A percentile compares a stretch with the other conserved stretches of the same genome.
These are phyloP conservation scores for Neurospora hispaniola DNA, from an alignment of 495 filamentous ascomycete species.

Conservation along the genomic window DNA sequence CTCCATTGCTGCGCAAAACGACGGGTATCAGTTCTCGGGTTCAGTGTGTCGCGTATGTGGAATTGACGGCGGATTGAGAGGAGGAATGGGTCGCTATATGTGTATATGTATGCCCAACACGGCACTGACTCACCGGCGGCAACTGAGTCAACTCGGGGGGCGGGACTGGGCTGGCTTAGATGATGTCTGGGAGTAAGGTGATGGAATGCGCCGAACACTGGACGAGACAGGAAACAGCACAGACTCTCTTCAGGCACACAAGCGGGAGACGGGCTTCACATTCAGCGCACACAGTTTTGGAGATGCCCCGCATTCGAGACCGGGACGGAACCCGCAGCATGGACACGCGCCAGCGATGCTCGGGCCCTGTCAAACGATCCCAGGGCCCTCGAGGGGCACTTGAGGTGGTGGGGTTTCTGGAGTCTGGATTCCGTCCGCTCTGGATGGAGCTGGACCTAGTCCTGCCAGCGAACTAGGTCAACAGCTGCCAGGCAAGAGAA, in stretches of 20 bases:
- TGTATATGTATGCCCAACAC: neutral
- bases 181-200: neutral
- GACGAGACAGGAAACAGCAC: neutral
- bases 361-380: neutral
- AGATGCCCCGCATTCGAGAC: neutral
- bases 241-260: neutral
- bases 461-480: neutral
- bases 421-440: neutral
- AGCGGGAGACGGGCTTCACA: neutral
- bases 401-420: neutral
- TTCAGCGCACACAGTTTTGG: neutral
- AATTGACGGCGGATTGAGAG: neutral
- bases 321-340: neutral
- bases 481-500: neutral
- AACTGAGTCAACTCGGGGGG: conserved; percentile 1
- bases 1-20: conserved; percentile 24
- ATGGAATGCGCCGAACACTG: neutral
- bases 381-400: neutral
- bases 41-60: neutral
- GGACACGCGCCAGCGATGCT: neutral
- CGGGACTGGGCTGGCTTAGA: neutral
- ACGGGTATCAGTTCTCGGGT: neutral
- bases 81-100: neutral
- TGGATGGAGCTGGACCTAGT: neutral
- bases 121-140: neutral